A percentile compares a stretch with the other conserved stretches of the same genome.
These are phyloP conservation scores for Kazachstania kunashirensis DNA, from an alignment of 805 yeast species.

Conservation along the genomic window DNA sequence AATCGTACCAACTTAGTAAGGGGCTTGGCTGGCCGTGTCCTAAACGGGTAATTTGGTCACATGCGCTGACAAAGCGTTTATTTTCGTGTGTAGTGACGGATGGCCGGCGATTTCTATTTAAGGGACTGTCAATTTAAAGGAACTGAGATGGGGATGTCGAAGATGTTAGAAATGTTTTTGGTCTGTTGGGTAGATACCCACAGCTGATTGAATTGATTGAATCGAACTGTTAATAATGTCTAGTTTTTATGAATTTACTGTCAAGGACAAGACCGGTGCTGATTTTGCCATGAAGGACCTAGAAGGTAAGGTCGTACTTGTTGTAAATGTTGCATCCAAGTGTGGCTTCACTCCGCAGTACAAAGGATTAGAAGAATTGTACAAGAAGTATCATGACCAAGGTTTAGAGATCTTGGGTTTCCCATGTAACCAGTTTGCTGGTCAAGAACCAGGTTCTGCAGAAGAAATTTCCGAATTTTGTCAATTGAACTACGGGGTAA, in stretches of 20 bases:
- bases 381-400: conserved; percentile 50
- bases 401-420: conserved; percentile 70
- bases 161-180: too few relatives aligned
- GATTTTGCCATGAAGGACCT: conserved; percentile 50
- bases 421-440: conserved; percentile 87
- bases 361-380: conserved; percentile 56
- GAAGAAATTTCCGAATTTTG: conserved; percentile 72
- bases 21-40: too few relatives aligned
- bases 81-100: too few relatives aligned
- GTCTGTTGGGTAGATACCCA: too few relatives aligned
- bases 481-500: conserved; percentile 72
- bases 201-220: too few relatives aligned
- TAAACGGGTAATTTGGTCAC: too few relatives aligned
- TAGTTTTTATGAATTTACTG: conserved; percentile 26
- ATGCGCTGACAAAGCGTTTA: too few relatives aligned
- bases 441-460: conserved; percentile 64
- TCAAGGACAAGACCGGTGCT: conserved; percentile 33
- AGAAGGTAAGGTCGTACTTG: conserved; percentile 70
- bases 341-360: conserved; percentile 78
- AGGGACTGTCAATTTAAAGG: too few relatives aligned
- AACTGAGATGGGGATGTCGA: too few relatives aligned
- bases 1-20: too few relatives aligned
- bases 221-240: conserved; percentile 34
- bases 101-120: too few relatives aligned
- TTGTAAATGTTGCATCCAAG: conserved; percentile 85